Evolutionary conservation across 108 stramenopile species (phyloP).

Genomic region (Pseudonitzschia delicatissima): DNA sequence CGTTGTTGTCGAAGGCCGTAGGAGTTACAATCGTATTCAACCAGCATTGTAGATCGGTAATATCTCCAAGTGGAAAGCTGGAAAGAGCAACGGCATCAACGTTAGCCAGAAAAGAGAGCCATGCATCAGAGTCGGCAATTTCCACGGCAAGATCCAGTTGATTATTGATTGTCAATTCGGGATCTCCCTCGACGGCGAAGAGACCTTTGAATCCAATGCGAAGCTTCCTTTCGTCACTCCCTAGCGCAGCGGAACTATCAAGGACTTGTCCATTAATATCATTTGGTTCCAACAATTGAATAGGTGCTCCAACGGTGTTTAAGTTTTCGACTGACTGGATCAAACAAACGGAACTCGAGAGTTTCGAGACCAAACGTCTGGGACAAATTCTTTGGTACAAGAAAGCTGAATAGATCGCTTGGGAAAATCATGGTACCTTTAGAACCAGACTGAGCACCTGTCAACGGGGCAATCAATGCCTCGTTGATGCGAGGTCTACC

Average conservation of each 20-base stretch:
- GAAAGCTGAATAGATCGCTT: constrained; percentile 1
- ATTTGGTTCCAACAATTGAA: constrained; percentile 55
- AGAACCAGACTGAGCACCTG: constrained; percentile 25
- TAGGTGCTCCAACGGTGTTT: constrained; percentile 51
- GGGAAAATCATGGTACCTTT: constrained; percentile 16
- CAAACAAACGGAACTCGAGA: constrained; percentile 45
- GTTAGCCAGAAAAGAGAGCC: constrained; percentile 40
- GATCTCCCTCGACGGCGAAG: constrained; percentile 41
- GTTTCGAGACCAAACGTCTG: constrained; percentile 9
- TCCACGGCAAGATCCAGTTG: constrained; percentile 17
- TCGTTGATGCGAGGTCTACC: constrained; percentile 23
- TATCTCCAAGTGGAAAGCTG: constrained; percentile 57
- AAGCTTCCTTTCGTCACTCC: constrained; percentile 28
- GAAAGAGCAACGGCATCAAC: constrained; percentile 40
- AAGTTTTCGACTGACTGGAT: constrained; percentile 55
- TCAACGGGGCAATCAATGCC: constrained; percentile 18
- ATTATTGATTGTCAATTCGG: constrained; percentile 44
- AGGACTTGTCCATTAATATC: constrained; percentile 34
- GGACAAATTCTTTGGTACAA: not conserved
- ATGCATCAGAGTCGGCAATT: constrained; percentile 5
- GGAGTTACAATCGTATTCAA: constrained; percentile 49
- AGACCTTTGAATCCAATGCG: constrained; percentile 38
- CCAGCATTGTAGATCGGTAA: constrained; percentile 61
- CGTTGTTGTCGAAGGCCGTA: constrained; percentile 23
- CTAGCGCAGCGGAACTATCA: constrained; percentile 39